Percentiles rank a stretch among this genome's conserved stretches.
Conservation (phyloP, 768 basidiomycete species). For the Peribolospora baueri region DNA sequence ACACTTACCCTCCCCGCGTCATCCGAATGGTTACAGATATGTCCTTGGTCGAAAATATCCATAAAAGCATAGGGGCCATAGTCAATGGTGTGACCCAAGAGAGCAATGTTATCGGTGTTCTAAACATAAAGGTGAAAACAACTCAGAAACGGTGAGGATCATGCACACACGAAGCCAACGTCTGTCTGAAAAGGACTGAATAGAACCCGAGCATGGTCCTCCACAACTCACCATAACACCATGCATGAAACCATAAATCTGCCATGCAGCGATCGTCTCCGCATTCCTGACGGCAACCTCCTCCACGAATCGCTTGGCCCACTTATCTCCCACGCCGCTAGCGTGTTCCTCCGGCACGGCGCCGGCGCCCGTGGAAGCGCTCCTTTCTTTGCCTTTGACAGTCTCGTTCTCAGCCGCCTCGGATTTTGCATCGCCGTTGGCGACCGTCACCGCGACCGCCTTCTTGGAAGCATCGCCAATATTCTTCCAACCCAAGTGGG, state of each 20-base stretch:
- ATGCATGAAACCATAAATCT: constrained; percentile 68
- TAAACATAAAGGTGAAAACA: too few species aligned
- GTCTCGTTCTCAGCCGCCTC: too few species aligned
- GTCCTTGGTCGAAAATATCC: constrained; percentile 64
- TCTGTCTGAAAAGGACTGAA: too few species aligned
- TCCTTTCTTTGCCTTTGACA: constrained; percentile 23
- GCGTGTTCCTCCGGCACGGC: too few species aligned
- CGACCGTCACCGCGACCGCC: too few species aligned
- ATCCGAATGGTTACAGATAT: constrained; percentile 82
- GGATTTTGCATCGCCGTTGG: too few species aligned
- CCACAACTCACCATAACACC: not conserved
- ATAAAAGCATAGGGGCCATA: constrained; percentile 51
- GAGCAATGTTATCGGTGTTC: constrained; percentile 62
- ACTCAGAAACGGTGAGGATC: too few species aligned
- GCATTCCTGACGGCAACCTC: constrained; percentile 69
- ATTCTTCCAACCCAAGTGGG: constrained; percentile 20
- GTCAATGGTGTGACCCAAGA: constrained; percentile 29
- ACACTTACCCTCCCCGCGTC: constrained; percentile 24
- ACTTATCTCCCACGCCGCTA: not conserved
- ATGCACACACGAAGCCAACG: constrained; percentile 3
- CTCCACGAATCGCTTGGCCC: constrained; percentile 27
- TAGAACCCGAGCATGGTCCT: too few species aligned
- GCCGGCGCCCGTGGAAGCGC: not conserved
- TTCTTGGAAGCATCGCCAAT: constrained; percentile 25
- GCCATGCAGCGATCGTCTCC: constrained; percentile 84